A percentile compares a stretch with the other conserved stretches of the same genome.
Conservation (phyloP, 1,139 yeast species). For the Suzukiozyma palmioleophila region DNA sequence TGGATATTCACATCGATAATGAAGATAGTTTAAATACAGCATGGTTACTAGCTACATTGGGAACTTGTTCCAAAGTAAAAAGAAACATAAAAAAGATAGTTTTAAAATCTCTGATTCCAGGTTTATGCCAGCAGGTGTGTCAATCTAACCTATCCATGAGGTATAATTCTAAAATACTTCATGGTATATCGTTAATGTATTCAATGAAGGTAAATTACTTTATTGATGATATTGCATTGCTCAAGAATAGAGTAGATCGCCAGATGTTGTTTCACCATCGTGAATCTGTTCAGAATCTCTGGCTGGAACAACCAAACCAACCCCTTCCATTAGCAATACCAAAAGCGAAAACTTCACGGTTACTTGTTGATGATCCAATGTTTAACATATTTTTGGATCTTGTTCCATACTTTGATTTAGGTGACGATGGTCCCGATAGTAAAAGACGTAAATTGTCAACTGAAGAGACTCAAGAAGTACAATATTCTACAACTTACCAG, state of each 20-base stretch:
- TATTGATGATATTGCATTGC: constrained; percentile 26
- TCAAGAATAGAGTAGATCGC: constrained; percentile 23
- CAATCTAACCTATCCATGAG: constrained; percentile 32
- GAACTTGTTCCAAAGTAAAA: constrained; percentile 22
- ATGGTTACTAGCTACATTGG: constrained; percentile 40
- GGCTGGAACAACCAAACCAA: background rate
- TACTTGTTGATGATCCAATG: constrained; percentile 28
- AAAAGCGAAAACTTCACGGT: constrained; percentile 9
- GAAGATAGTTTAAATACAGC: constrained; percentile 12
- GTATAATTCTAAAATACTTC: constrained; percentile 46
- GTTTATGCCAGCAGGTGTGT: constrained; percentile 34
- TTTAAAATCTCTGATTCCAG: constrained; percentile 42
- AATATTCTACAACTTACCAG: background rate
- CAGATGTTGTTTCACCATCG: constrained; percentile 7
- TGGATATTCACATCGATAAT: background rate
- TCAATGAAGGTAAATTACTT: constrained; percentile 47
- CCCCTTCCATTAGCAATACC: background rate
- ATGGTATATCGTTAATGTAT: constrained; percentile 55
- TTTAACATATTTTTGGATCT: constrained; percentile 34
- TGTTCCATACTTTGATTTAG: constrained; percentile 13
- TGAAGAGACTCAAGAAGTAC: constrained; percentile 10
- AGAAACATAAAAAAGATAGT: constrained; percentile 33
- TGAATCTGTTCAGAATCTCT: background rate
- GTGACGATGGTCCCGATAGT: constrained; percentile 4
- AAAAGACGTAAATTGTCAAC: constrained; percentile 6